Percentiles rank a stretch among this genome's conserved stretches.
These are phyloP conservation scores for Antrodiella citrinella DNA, from an alignment of 768 basidiomycete species.

Conservation along the genomic window DNA sequence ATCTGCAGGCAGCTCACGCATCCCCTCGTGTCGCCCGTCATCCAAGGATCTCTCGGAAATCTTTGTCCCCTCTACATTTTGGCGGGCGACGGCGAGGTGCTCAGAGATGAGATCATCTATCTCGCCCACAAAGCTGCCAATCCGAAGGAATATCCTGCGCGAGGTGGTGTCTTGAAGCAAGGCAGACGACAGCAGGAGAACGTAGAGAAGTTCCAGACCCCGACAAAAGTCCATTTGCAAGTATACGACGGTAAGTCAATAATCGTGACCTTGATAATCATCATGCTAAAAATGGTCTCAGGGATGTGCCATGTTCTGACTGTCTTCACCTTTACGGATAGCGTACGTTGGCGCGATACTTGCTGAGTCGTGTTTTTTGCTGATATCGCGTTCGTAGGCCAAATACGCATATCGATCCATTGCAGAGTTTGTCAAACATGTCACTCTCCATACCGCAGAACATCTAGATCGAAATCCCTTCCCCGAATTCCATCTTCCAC, in stretches of 20 bases:
- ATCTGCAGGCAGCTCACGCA: constrained; percentile 45
- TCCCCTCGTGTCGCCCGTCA: constrained; percentile 64
- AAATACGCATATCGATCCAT: constrained; percentile 54
- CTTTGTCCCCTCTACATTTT: constrained; percentile 70
- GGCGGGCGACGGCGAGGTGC: constrained; percentile 64
- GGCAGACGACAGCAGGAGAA: constrained; percentile 44
- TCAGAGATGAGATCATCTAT: constrained; percentile 74
- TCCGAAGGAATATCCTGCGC: constrained; percentile 55
- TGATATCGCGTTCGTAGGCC: constrained; percentile 29
- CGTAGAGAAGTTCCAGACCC: constrained; percentile 37
- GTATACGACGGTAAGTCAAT: constrained; percentile 53
- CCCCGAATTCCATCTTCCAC: constrained; percentile 32
- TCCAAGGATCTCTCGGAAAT: constrained; percentile 67
- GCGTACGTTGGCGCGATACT: constrained; percentile 31
- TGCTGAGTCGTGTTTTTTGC: neutral
- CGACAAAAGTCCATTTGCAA: constrained; percentile 65
- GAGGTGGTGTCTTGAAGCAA: constrained; percentile 41
- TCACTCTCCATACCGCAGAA: constrained; percentile 31
- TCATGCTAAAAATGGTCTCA: constrained; percentile 15
- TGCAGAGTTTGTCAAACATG: constrained; percentile 48
- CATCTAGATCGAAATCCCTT: constrained; percentile 37
- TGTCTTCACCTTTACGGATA: constrained; percentile 58
- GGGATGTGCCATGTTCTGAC: constrained; percentile 72
- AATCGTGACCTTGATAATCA: neutral
- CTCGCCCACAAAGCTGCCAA: constrained; percentile 74